These are phyloP conservation scores for Physaria fendleri DNA, from an alignment of 345 rosid species.

Conservation along the genomic window DNA sequence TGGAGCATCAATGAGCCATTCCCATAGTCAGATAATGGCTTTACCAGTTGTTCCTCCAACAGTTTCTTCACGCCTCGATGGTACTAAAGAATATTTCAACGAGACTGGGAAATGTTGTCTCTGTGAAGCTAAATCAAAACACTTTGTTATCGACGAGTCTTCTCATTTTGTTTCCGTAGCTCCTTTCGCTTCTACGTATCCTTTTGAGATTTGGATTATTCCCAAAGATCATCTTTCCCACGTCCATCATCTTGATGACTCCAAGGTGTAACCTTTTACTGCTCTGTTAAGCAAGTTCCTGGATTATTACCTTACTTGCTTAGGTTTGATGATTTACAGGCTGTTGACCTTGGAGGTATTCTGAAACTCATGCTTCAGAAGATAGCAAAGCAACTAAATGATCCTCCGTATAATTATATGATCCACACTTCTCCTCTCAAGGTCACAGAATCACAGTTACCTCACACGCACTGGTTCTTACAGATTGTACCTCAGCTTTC, in stretches of 20 bases:
- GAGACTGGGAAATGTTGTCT: conserved; percentile 61
- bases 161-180: conserved; percentile 52
- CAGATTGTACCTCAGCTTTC: conserved; percentile 67
- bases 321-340: conserved; percentile 38
- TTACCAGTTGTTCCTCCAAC: conserved; percentile 70
- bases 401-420: conserved; percentile 81
- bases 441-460: conserved; percentile 33
- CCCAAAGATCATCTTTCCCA: conserved; percentile 62
- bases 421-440: conserved; percentile 73
- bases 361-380: conserved; percentile 66
- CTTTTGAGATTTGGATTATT: conserved; percentile 87
- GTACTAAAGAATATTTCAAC: conserved; percentile 52
- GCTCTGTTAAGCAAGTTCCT: neutral
- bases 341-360: conserved; percentile 64
- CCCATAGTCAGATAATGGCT: conserved; percentile 83
- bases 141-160: conserved; percentile 56
- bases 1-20: conserved; percentile 89
- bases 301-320: neutral
- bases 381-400: conserved; percentile 48
- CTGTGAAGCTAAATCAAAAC: conserved; percentile 47
- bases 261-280: conserved; percentile 36
- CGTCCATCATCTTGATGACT: conserved; percentile 54
- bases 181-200: conserved; percentile 60
- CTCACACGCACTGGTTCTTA: conserved; percentile 67
- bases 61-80: conserved; percentile 45